Conservation (phyloP, 257 asterid genomes). For the Gentiana straminea region DNA sequence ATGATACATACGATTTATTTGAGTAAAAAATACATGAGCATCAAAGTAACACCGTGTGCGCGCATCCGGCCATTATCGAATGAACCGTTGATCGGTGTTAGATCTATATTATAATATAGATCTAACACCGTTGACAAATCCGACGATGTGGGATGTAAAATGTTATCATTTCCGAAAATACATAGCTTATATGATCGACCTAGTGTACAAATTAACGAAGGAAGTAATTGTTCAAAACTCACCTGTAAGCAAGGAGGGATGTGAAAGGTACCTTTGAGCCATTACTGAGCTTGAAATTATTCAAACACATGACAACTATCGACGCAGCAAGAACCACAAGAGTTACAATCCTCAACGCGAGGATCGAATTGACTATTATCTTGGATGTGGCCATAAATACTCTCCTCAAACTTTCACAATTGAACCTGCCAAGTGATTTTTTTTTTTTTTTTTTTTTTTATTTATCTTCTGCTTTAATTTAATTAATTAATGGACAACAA, state of each 20-base stretch:
- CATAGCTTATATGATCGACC: too few relatives aligned
- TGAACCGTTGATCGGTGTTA: too few relatives aligned
- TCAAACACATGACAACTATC: conserved; percentile 28
- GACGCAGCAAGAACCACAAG: conserved; percentile 35
- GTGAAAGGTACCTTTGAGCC: conserved; percentile 26
- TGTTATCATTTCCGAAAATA: too few relatives aligned
- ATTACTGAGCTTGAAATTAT: conserved; percentile 22
- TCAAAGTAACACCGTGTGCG: too few relatives aligned
- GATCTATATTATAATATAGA: too few relatives aligned
- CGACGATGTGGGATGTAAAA: too few relatives aligned
- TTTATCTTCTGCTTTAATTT: neutral
- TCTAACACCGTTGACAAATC: too few relatives aligned
- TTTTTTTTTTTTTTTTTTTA: too few relatives aligned
- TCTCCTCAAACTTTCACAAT: neutral
- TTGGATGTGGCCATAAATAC: conserved; percentile 18
- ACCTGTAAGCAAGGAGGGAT: conserved; percentile 46
- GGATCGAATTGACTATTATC: conserved; percentile 11
- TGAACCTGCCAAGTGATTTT: neutral
- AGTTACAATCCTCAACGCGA: conserved; percentile 28
- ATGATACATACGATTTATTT: too few relatives aligned
- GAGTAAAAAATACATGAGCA: too few relatives aligned
- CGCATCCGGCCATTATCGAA: too few relatives aligned
- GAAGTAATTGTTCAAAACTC: neutral
- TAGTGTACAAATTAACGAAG: too few relatives aligned
- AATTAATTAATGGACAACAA: neutral